Conservation (phyloP, 202 grass and related monocot genomes). For the Hordeum pubiflorum region DNA sequence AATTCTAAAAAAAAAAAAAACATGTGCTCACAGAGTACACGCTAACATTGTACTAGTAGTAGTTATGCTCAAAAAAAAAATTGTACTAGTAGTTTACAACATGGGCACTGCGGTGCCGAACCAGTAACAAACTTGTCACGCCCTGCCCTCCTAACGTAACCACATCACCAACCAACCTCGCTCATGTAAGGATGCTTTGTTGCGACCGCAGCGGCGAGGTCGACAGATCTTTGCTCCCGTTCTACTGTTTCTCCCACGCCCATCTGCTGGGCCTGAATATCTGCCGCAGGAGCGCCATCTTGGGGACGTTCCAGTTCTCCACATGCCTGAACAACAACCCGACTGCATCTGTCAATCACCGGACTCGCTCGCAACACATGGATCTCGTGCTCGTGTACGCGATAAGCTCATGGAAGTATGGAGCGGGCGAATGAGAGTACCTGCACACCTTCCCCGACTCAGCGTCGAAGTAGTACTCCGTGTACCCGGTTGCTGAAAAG, state of each 20-base stretch:
- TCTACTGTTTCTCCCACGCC: constrained; percentile 60
- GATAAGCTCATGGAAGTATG: background rate
- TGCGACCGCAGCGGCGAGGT: background rate
- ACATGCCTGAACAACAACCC: constrained; percentile 46
- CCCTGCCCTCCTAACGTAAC: no score
- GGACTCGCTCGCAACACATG: no score
- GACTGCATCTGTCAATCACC: background rate
- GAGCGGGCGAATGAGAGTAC: background rate
- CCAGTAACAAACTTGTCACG: no score
- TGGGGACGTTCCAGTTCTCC: constrained; percentile 91
- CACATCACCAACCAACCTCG: no score
- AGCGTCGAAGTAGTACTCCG: constrained; percentile 70
- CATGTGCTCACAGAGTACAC: no score
- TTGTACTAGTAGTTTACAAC: no score
- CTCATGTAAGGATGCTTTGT: background rate
- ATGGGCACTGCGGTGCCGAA: no score
- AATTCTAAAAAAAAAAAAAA: no score
- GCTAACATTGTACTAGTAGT: no score
- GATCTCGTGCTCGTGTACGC: background rate
- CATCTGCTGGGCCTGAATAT: constrained; percentile 87
- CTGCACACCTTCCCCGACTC: constrained; percentile 72
- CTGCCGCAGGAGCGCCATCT: constrained; percentile 79
- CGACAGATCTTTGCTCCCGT: background rate
- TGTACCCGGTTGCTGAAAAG: constrained; percentile 74
- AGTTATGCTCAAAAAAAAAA: no score